These are phyloP conservation scores for Sporothrix curviconia DNA, from an alignment of 2,329 filamentous ascomycete species.

Conservation along the genomic window DNA sequence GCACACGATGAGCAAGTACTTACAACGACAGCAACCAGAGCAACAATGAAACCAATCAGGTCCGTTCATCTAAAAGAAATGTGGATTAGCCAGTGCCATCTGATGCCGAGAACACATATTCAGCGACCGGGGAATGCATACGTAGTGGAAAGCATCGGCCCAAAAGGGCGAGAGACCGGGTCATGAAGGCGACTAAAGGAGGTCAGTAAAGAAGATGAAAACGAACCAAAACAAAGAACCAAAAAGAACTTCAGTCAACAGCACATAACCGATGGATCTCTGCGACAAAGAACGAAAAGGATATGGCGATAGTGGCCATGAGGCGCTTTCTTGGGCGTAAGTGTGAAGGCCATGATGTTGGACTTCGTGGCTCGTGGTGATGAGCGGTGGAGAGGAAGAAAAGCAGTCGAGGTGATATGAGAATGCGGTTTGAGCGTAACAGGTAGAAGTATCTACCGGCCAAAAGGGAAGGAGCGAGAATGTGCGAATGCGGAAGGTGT, in stretches of 20 bases:
- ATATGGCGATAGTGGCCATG: constrained; percentile 41
- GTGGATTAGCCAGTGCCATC: constrained; percentile 52
- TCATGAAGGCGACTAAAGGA: constrained; percentile 57
- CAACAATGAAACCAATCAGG: constrained; percentile 61
- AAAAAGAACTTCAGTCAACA: no score
- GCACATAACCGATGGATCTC: no score
- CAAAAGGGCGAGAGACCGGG: constrained; percentile 62
- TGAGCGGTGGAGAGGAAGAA: neutral
- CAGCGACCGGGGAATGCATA: constrained; percentile 31
- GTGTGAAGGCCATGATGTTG: constrained; percentile 29
- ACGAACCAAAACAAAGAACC: constrained; percentile 47
- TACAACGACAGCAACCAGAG: constrained; percentile 58
- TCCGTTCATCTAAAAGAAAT: constrained; percentile 64
- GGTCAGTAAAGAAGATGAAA: neutral
- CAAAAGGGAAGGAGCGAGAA: neutral
- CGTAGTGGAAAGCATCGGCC: constrained; percentile 77
- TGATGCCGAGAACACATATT: neutral
- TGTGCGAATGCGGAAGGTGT: neutral
- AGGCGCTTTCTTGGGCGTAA: constrained; percentile 41
- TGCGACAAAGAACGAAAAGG: no score
- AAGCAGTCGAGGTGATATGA: neutral
- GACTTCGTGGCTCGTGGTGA: neutral
- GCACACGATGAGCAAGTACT: constrained; percentile 22
- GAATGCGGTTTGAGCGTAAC: neutral
- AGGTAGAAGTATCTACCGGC: neutral